Evolutionary conservation across 768 basidiomycete species (phyloP), one percentile per base, ranked within the genome.

Genomic region (Sarcodon aspratus): DNA sequence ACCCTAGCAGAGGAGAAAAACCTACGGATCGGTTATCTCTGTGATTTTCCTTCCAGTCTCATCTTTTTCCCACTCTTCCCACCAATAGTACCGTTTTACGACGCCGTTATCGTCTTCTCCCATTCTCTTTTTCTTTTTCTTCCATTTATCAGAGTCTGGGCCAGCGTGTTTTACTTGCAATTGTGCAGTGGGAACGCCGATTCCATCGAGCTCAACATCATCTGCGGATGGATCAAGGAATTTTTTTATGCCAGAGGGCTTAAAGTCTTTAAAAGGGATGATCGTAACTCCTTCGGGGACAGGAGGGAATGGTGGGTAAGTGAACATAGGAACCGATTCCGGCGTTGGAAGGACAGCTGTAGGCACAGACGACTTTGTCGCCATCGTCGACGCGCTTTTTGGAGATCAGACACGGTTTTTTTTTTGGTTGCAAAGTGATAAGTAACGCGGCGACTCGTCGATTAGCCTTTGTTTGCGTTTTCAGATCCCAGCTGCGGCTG

Each of bases 11-110:
- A 36, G 44, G 33, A 18, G 31, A 35, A 15, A 7, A 12, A 67
- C 79, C 55, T 53, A 85, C 83, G 66, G 61, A 57, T 84, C 69
- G 49, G 74, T 75, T 34, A 62, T 66, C 37, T 63, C 63, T 31
- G 58, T 64, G 4, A 59, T 64, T 36, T 66, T 61, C 50, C 77
- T 67, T 33, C 70, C 62, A 44, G 69, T 62, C 59, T 87, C 84
- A 3, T 65, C 68, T 37, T 81, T 76, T 45, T 74, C 74, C 86
- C 86, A 89, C n/a, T 76, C 66, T 51, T 85, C 77, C 66, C 73
- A 84, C 85, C 85, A 89, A 37, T 67, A 66, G 13, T 57, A 47
- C 46, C 60, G 63, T 33, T 61, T 62, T 43, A 51, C 50, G 2
- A 59, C 57, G 13, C 53, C 59, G 43, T 51, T 44, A 5, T 40